Evolutionary conservation across 2,329 filamentous ascomycete genomes (phyloP).

Genomic region (Phialocephala subalpina): DNA sequence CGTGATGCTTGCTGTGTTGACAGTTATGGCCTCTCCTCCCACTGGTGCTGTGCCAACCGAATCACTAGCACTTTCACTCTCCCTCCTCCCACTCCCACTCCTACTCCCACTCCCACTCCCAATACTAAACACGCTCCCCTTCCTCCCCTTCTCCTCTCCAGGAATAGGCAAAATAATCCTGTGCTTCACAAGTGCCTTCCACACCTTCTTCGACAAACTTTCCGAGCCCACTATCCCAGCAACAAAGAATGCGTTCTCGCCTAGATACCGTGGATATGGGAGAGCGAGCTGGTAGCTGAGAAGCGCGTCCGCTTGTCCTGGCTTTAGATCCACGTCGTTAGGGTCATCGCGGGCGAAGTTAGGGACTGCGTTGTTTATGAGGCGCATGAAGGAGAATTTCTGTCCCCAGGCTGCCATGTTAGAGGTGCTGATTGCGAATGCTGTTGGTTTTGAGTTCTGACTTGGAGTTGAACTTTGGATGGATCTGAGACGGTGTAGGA

Average conservation of each 20-base stretch:
- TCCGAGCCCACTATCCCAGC: slow-evolving; percentile 24
- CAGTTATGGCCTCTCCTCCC: slow-evolving; percentile 18
- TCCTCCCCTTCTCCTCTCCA: slow-evolving; percentile 8
- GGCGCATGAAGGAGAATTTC: slow-evolving; percentile 31
- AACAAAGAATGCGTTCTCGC: slow-evolving; percentile 27
- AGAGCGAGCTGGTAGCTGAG: slow-evolving; percentile 31
- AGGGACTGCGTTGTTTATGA: slow-evolving; percentile 32
- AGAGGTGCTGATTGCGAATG: background rate
- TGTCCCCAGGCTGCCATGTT: slow-evolving; percentile 13
- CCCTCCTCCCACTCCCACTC: background rate
- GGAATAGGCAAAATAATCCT: slow-evolving; percentile 24
- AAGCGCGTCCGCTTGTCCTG: slow-evolving; percentile 31
- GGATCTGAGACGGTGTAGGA: too few relatives aligned
- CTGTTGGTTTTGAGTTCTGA: too few relatives aligned
- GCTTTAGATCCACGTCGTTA: slow-evolving; percentile 32
- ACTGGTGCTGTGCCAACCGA: background rate
- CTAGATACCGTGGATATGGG: slow-evolving; percentile 25
- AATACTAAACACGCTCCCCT: background rate
- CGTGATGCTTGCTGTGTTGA: slow-evolving; percentile 32
- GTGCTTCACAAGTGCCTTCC: slow-evolving; percentile 30
- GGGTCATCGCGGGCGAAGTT: slow-evolving; percentile 29
- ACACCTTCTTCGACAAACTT: slow-evolving; percentile 24
- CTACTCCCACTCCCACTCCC: background rate
- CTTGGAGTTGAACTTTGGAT: too few relatives aligned
- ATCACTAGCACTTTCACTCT: background rate